Conservation (phyloP, 305 asterid species). For the Plantago coronopus region DNA sequence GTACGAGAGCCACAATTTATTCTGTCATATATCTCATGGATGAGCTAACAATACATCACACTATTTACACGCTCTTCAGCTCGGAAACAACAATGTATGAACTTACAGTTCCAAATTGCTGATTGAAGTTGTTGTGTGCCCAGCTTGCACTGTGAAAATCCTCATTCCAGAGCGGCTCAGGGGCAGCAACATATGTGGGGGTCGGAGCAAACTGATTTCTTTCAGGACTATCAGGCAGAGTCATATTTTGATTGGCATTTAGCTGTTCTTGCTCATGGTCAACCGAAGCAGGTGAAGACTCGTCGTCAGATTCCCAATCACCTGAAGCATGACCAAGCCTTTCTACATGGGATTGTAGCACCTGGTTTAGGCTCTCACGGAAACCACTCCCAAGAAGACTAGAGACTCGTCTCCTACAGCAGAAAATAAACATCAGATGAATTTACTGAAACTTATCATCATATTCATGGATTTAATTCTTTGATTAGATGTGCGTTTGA, state of each 20-base stretch:
- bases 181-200: conserved; percentile 26
- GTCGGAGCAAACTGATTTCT: conserved; percentile 30
- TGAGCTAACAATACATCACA: neutral
- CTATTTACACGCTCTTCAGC: neutral
- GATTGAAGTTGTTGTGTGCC: conserved; percentile 40
- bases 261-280: conserved; percentile 38
- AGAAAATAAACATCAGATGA: conserved; percentile 10
- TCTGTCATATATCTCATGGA: too few relatives aligned
- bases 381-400: conserved; percentile 85
- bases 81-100: conserved; percentile 1
- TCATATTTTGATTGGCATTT: conserved; percentile 30
- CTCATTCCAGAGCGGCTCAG: conserved; percentile 48
- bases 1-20: too few relatives aligned
- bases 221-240: conserved; percentile 29
- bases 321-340: conserved; percentile 61
- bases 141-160: conserved; percentile 43
- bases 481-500: neutral
- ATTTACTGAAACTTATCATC: neutral
- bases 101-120: conserved; percentile 51
- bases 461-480: neutral
- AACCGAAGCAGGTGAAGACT: conserved; percentile 33
- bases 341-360: conserved; percentile 70
- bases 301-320: conserved; percentile 55
- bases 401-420: conserved; percentile 81
- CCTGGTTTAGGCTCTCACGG: conserved; percentile 68